Evolutionary conservation across 2,329 filamentous ascomycete genomes (phyloP).

Genomic region (Penicillium sp.): DNA sequence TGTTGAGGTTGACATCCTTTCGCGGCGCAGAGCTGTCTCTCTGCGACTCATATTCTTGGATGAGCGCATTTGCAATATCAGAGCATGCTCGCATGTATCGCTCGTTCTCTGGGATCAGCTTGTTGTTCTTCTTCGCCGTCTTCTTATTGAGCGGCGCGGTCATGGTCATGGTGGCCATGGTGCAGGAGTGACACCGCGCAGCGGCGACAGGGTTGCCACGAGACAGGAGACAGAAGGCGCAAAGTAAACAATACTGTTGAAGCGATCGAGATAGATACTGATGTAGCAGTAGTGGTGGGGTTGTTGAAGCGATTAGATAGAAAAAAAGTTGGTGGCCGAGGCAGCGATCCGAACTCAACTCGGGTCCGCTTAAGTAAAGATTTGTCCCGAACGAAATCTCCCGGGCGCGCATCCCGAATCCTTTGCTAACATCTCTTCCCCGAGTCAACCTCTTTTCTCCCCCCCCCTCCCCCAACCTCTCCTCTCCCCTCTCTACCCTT

Average conservation of each 20-base stretch:
- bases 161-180: constrained; percentile 68
- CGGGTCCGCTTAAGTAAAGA: constrained; percentile 46
- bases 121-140: constrained; percentile 68
- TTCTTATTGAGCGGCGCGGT: constrained; percentile 63
- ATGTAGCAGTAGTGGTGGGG: constrained; percentile 14
- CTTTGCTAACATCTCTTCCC: constrained; percentile 29
- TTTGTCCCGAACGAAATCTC: constrained; percentile 45
- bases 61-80: constrained; percentile 90
- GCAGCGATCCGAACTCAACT: constrained; percentile 36
- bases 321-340: constrained; percentile 37
- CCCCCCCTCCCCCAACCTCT: constrained; percentile 3
- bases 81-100: constrained; percentile 92
- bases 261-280: background rate
- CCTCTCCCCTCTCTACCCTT: constrained; percentile 29
- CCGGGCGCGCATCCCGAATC: constrained; percentile 38
- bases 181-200: constrained; percentile 36
- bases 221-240: background rate
- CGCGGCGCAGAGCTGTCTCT: constrained; percentile 74
- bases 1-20: constrained; percentile 92
- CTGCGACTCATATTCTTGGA: constrained; percentile 88
- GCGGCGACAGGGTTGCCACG: constrained; percentile 10
- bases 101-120: constrained; percentile 90
- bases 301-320: constrained; percentile 30
- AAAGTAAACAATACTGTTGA: constrained; percentile 8
- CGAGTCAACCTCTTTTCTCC: constrained; percentile 25